These are phyloP conservation scores for Pseudofabraea citricarpa DNA, from an alignment of 2,329 filamentous ascomycete genomes.

Conservation along the genomic window DNA sequence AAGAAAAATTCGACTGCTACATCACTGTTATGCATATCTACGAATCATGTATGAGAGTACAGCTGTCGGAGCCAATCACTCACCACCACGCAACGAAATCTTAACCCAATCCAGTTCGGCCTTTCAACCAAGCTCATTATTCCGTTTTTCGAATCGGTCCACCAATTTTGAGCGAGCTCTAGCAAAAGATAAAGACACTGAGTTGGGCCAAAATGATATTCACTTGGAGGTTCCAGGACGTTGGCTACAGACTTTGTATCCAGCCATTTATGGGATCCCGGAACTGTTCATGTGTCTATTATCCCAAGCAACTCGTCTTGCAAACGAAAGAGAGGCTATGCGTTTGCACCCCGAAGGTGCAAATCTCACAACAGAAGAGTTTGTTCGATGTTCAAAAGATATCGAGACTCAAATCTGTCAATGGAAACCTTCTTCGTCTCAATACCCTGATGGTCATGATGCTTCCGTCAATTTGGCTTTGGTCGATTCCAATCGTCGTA, in stretches of 20 bases:
- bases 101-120: too few relatives aligned
- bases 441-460: neutral
- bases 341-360: neutral
- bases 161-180: slow-evolving; percentile 8
- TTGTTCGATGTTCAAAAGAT: neutral
- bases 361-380: neutral
- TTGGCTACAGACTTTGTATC: slow-evolving; percentile 18
- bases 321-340: neutral
- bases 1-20: slow-evolving; percentile 31
- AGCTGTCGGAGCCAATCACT: too few relatives aligned
- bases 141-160: slow-evolving; percentile 6
- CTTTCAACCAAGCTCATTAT: neutral
- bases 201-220: slow-evolving; percentile 24
- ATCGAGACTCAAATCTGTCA: neutral
- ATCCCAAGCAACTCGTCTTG: slow-evolving; percentile 1
- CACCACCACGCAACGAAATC: too few relatives aligned
- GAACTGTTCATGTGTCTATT: neutral
- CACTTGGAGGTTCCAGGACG: neutral
- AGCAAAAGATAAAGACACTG: slow-evolving; percentile 22
- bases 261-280: neutral
- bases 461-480: neutral
- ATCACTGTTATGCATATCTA: slow-evolving; percentile 34
- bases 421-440: neutral
- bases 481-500: neutral
- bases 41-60: slow-evolving; percentile 32